Conservation (phyloP, 768 basidiomycete genomes). For the Xerocomellus dryophilus region DNA sequence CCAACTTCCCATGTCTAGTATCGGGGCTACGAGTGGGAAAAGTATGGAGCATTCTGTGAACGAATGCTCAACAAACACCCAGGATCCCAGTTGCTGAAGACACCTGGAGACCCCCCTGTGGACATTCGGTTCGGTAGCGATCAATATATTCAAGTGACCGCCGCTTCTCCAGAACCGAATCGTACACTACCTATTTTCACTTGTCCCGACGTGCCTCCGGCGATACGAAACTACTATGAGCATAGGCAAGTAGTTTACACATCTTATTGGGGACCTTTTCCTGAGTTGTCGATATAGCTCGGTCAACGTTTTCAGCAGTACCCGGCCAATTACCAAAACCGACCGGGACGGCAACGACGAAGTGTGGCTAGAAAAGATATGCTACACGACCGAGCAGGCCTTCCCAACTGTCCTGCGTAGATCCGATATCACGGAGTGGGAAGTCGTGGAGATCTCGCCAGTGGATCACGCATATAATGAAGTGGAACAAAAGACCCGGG, state of each 20-base stretch:
- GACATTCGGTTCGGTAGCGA: conserved; percentile 76
- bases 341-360: conserved; percentile 68
- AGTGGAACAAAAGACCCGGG: conserved; percentile 76
- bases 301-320: conserved; percentile 78
- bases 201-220: conserved; percentile 76
- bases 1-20: conserved; percentile 48
- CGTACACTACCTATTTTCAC: conserved; percentile 73
- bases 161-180: conserved; percentile 84
- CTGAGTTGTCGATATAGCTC: conserved; percentile 47
- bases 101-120: conserved; percentile 69
- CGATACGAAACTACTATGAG: conserved; percentile 84
- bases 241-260: conserved; percentile 53
- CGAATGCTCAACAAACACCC: conserved; percentile 89
- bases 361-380: conserved; percentile 86
- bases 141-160: conserved; percentile 86
- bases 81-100: conserved; percentile 74
- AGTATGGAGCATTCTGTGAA: conserved; percentile 85
- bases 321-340: conserved; percentile 61
- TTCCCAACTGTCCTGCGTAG: conserved; percentile 91
- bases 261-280: background rate
- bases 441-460: conserved; percentile 78
- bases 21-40: conserved; percentile 95
- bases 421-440: conserved; percentile 75
- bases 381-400: conserved; percentile 78
- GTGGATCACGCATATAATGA: conserved; percentile 80